Percentiles rank a stretch among this genome's conserved stretches.
These are phyloP conservation scores for Leptomonas seymouri DNA, from an alignment of 208 protist genomes.

Conservation along the genomic window DNA sequence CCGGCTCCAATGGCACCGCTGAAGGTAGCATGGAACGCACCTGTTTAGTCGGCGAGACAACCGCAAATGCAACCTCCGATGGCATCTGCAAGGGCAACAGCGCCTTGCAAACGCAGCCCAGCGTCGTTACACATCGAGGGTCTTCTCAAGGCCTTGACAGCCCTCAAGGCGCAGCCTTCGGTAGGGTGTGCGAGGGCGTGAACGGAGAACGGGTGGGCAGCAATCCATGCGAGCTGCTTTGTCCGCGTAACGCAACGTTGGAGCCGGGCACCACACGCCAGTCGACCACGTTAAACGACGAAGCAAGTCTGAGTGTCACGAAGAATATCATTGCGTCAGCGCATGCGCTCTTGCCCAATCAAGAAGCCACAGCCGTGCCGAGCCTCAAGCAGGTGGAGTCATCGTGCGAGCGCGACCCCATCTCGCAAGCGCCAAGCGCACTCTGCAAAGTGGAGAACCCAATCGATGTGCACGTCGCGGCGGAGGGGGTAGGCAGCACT, in stretches of 20 bases:
- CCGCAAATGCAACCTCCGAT: no score
- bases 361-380: no score
- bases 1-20: no score
- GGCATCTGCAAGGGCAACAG: not conserved
- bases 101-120: not conserved
- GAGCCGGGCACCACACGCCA: not conserved
- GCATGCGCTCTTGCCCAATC: not conserved
- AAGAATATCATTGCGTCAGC: not conserved
- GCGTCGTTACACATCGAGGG: not conserved
- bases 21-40: no score
- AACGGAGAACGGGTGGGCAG: constrained; percentile 8
- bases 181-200: not conserved
- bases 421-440: no score
- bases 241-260: not conserved
- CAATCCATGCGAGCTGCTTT: constrained; percentile 5
- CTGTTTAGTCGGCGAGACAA: no score
- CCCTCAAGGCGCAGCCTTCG: not conserved
- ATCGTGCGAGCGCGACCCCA: no score
- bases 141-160: not conserved
- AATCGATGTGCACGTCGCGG: no score
- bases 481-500: no score
- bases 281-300: not conserved
- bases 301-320: not conserved
- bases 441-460: no score
- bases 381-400: no score